These are phyloP conservation scores for Psilocybe subaeruginosa DNA, from an alignment of 768 basidiomycete genomes.

Conservation along the genomic window DNA sequence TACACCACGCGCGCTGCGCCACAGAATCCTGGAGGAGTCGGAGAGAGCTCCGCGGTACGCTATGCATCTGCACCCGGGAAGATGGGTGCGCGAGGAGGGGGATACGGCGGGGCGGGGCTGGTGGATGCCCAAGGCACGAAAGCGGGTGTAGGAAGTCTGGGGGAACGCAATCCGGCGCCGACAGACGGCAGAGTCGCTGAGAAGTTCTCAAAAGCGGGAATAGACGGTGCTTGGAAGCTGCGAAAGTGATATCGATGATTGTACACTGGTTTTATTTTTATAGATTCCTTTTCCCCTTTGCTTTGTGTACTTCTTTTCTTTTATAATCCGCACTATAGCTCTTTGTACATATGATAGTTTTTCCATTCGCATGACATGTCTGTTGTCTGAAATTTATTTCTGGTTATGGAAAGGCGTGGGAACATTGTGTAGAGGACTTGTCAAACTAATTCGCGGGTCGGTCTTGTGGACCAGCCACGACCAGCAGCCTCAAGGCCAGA, in stretches of 20 bases:
- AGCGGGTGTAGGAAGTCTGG: slow-evolving; percentile 38
- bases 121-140: slow-evolving; percentile 44
- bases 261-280: background rate
- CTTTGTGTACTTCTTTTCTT: no score
- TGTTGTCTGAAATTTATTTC: background rate
- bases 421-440: background rate
- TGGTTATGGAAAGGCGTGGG: background rate
- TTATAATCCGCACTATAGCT: no score
- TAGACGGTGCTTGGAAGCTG: slow-evolving; percentile 50
- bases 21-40: slow-evolving; percentile 45
- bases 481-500: slow-evolving; percentile 13
- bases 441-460: background rate
- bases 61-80: slow-evolving; percentile 45
- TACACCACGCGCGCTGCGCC: slow-evolving; percentile 44
- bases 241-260: slow-evolving; percentile 37
- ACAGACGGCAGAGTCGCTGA: slow-evolving; percentile 41
- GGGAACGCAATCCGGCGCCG: slow-evolving; percentile 50
- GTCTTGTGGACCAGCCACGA: slow-evolving; percentile 15
- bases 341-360: background rate
- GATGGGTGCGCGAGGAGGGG: slow-evolving; percentile 45
- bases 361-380: background rate
- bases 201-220: slow-evolving; percentile 48
- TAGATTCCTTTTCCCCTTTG: background rate
- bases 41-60: slow-evolving; percentile 50
- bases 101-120: slow-evolving; percentile 43